Base-by-base conservation (phyloP, 768 basidiomycete species). In the Hemileccinum impolitum region DNA sequence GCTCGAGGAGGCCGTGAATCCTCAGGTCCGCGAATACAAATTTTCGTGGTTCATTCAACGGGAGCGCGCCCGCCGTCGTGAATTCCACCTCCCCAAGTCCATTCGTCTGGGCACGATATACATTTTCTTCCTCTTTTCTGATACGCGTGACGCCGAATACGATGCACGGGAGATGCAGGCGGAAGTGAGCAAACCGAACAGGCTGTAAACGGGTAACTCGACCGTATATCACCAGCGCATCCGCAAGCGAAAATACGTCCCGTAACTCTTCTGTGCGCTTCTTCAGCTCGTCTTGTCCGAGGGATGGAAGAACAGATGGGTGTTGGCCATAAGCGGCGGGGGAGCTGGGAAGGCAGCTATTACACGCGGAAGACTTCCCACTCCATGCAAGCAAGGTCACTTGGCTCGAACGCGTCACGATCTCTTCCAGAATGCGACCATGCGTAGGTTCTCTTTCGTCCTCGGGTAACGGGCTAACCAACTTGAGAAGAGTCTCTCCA, bases 281-380 rank as follows among this genome's bases (percentile, higher is more conserved):
- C 13, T 8, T 15, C 25, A 45, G 9, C 18, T 50, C 30, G 15
- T 26, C 43, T 4, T 12, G 14, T 35, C 26, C 31, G 10, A 45
- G 38, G 17, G 3, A 23, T 8, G 43, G 32, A 12, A 13, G 32
- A 28, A 17, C 11, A 17, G 26, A 26, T 11, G 23, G 18, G 6
- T 7, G 4, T 28, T 21, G 25, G 19, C 26, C 14, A 14, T 48
- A 48, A 12, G 19, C 40, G 2, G 8, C 12, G 0, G 47, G 40
- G 13, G 40, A 36, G 14, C 38, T 42, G n/a, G 47, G 47, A 36
- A 48, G 47, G n/a, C 47, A 48, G 25, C 47, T 42, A 13, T 48
- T 41, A 10, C 34, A 36, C 4, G 14, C 3, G 9, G 47, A 48
- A 5, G 47, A 36, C 25, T 42, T 42, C 9, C 47, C 47, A 3